These are phyloP conservation scores for Helotiales sp. DNA, from an alignment of 2,329 filamentous ascomycete species.

Conservation along the genomic window DNA sequence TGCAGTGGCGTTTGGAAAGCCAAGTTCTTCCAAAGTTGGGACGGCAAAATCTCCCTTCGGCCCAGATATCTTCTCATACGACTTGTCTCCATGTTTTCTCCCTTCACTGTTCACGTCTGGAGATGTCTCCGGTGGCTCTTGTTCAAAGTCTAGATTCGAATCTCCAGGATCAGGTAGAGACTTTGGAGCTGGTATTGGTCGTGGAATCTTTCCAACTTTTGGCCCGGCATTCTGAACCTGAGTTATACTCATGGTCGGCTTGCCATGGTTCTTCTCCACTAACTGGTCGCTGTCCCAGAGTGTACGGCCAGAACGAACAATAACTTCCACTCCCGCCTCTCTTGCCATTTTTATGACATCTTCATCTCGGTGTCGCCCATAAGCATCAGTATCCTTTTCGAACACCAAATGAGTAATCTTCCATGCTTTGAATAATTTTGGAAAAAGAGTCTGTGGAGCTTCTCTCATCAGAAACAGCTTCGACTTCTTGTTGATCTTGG, in stretches of 20 bases:
- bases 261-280: constrained; percentile 62
- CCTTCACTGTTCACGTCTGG: constrained; percentile 62
- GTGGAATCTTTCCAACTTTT: constrained; percentile 61
- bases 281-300: constrained; percentile 73
- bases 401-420: constrained; percentile 74
- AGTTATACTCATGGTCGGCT: constrained; percentile 72
- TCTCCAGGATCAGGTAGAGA: constrained; percentile 65
- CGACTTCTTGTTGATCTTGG: constrained; percentile 67
- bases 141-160: constrained; percentile 59
- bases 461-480: constrained; percentile 73
- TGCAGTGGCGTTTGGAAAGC: constrained; percentile 66
- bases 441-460: constrained; percentile 68
- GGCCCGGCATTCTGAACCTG: constrained; percentile 65
- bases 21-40: constrained; percentile 71
- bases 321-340: constrained; percentile 65
- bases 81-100: constrained; percentile 53
- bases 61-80: constrained; percentile 63
- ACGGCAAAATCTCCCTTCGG: constrained; percentile 68
- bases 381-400: constrained; percentile 76
- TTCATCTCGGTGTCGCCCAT: constrained; percentile 64
- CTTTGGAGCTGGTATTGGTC: constrained; percentile 60
- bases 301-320: constrained; percentile 65
- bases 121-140: constrained; percentile 48
- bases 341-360: constrained; percentile 58
- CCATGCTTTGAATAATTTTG: constrained; percentile 74